Conservation (phyloP, 768 basidiomycete species). For the Boletus tylopilopsis region DNA sequence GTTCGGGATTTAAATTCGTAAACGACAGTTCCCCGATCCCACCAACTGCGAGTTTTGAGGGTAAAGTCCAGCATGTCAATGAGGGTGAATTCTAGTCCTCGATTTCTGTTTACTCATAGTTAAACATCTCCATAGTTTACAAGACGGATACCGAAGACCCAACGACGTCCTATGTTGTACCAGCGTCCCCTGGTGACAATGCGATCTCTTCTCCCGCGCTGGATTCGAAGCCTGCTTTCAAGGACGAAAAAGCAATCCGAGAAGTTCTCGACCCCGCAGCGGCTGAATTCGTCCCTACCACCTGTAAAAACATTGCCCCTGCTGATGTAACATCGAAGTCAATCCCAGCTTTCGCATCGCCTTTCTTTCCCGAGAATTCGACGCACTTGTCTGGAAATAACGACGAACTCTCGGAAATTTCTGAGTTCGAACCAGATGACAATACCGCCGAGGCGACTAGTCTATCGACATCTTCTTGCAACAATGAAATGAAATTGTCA, state of each 20-base stretch:
- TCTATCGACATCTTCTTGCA: neutral
- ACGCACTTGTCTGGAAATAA: conserved; percentile 11
- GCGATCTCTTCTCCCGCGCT: neutral
- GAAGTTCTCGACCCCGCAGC: neutral
- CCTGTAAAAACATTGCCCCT: neutral
- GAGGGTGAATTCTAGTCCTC: conserved; percentile 16
- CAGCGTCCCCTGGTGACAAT: neutral
- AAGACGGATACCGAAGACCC: conserved; percentile 24
- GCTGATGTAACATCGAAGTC: neutral
- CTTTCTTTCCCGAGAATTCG: neutral
- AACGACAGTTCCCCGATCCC: conserved; percentile 20
- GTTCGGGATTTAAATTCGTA: conserved; percentile 22
- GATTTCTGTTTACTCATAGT: neutral
- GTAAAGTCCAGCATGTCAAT: conserved; percentile 30
- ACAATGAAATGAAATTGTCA: neutral
- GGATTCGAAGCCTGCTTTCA: neutral
- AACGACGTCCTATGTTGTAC: neutral
- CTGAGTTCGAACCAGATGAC: conserved; percentile 24
- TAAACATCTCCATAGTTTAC: conserved; percentile 20
- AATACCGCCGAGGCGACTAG: neutral
- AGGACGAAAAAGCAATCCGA: neutral
- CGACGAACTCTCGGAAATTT: conserved; percentile 33
- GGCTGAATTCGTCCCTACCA: neutral
- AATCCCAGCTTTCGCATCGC: neutral
- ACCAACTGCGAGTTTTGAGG: conserved; percentile 29